These are phyloP conservation scores for Tothia fuscella DNA, from an alignment of 2,329 filamentous ascomycete genomes.

Conservation along the genomic window DNA sequence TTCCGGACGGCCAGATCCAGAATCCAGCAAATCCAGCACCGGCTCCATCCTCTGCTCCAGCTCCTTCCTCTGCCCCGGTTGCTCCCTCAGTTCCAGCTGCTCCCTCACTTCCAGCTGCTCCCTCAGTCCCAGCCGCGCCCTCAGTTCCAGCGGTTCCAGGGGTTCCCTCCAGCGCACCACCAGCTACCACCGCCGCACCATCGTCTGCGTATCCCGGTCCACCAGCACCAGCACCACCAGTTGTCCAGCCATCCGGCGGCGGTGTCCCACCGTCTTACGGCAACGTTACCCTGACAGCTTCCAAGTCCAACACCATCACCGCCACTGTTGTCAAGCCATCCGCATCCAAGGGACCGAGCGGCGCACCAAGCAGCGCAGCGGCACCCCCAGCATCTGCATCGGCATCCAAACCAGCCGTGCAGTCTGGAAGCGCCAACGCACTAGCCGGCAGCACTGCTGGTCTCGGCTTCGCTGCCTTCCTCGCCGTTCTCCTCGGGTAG, in stretches of 20 bases:
- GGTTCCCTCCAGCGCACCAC: neutral
- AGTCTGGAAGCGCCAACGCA: neutral
- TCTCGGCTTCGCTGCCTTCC: neutral
- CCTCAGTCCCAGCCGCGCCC: neutral
- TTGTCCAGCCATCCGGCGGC: neutral
- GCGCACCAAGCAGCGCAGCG: neutral
- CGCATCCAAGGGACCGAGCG: neutral
- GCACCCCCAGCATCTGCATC: neutral
- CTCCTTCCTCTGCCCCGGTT: neutral
- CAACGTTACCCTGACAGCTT: neutral
- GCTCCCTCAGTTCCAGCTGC: neutral
- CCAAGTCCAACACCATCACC: constrained; percentile 1
- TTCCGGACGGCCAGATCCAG: constrained; percentile 11
- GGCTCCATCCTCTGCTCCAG: neutral
- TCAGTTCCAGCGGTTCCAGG: neutral
- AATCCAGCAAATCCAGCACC: neutral
- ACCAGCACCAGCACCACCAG: neutral
- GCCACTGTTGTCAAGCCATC: constrained; percentile 5
- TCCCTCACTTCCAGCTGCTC: neutral
- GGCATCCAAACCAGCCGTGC: constrained; percentile 1
- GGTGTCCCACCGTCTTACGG: neutral
- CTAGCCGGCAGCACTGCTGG: neutral
- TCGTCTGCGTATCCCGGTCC: neutral
- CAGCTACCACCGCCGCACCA: neutral
- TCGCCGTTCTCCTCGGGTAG: neutral